These are phyloP conservation scores for Penicillium mononematosum DNA, from an alignment of 495 filamentous ascomycete species.

Conservation along the genomic window DNA sequence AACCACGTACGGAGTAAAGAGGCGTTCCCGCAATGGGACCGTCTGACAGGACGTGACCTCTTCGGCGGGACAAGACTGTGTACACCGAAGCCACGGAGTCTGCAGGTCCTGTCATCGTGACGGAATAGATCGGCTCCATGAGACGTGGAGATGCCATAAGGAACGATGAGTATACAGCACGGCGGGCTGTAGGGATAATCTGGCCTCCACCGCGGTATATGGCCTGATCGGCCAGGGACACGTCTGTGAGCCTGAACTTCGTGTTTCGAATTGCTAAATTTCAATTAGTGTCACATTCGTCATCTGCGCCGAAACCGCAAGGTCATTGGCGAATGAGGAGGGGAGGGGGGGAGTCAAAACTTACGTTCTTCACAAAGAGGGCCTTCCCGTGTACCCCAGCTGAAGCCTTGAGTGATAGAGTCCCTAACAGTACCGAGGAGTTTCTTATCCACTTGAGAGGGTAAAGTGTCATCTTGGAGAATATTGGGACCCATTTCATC, in stretches of 20 bases:
- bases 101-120: slow-evolving; percentile 88
- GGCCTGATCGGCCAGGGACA: slow-evolving; percentile 79
- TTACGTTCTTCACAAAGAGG: slow-evolving; percentile 97
- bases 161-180: slow-evolving; percentile 91
- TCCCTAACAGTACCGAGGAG: slow-evolving; percentile 84
- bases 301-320: slow-evolving; percentile 4
- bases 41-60: slow-evolving; percentile 91
- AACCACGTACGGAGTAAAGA: slow-evolving; percentile 84
- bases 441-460: slow-evolving; percentile 86
- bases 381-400: slow-evolving; percentile 92
- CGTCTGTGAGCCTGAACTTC: slow-evolving; percentile 91
- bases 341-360: slow-evolving; percentile 33
- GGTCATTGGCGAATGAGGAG: background rate
- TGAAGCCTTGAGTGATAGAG: slow-evolving; percentile 90
- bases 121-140: slow-evolving; percentile 93
- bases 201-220: slow-evolving; percentile 95
- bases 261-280: slow-evolving; percentile 84
- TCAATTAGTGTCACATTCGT: slow-evolving; percentile 18
- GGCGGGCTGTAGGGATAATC: slow-evolving; percentile 90
- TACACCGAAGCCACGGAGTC: slow-evolving; percentile 86
- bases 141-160: slow-evolving; percentile 93
- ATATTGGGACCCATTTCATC: slow-evolving; percentile 96
- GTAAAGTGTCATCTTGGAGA: slow-evolving; percentile 92
- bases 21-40: slow-evolving; percentile 93
- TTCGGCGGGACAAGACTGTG: slow-evolving; percentile 81